Evolutionary conservation across 225 moss, liverwort and hornwort genomes (phyloP), one percentile per base, ranked within the genome.

Genomic region (Polytrichum formosum): DNA sequence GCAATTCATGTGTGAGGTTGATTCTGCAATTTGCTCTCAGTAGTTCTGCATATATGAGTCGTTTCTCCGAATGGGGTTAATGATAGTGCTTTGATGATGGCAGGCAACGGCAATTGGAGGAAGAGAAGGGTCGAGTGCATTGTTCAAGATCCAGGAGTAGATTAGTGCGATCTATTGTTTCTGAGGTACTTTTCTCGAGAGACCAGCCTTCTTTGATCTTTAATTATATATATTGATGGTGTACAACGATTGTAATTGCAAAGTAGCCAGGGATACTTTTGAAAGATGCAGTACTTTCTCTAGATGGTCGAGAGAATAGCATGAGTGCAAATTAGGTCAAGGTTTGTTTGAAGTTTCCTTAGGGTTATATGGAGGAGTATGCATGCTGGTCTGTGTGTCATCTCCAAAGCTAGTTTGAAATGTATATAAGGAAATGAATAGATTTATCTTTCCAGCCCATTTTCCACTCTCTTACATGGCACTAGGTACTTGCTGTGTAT

Each of bases 81-180:
- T 74, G 69, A 69, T 72, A 69, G 62, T 37, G 53, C 61, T 62
- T 71, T 76, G 73, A 65, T 59, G 70, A 37, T 79, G 56, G 70
- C 84, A 88, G 91, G 78, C 82, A 91, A 70, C 72, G 70, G 67
- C 68, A 80, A 72, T 71, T 78, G 78, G 88, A 91, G 72, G 82
- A 78, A 72, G 87, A 76, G 30, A 77, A 91, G 65, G 83, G 68
- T 46, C 78, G 83, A 76, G 87, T 96, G 72, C 91, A 90, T 79
- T 96, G 96, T 80, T 96, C 96, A 55, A 86, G 96, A 77, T 73
- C 88, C 69, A 90, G 96, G 75, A 93, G 93, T 82, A 93, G 93
- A 79, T 84, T 77, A 68, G 93, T 88, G 54, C 86, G 85, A 68
- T 53, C 71, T 62, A 79, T 93, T 61, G 66, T 96, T 76, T 82